Evolutionary conservation across 2,329 filamentous ascomycete genomes (phyloP).

Genomic region (Epicoccum nigrum): DNA sequence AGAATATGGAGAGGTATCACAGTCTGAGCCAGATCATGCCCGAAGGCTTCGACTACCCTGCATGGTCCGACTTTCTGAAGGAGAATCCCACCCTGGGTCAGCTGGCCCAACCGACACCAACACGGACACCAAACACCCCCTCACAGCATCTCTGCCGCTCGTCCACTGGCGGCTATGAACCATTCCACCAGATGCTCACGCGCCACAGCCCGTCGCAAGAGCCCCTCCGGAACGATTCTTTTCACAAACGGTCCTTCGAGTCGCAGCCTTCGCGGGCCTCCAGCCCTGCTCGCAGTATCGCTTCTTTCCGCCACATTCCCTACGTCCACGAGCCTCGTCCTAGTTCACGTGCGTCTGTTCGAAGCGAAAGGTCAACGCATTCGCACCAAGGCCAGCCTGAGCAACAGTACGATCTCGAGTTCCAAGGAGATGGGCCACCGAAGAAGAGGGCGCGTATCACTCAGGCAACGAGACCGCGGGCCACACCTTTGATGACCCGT

Average conservation of each 20-base stretch:
- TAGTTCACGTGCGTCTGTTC: slow-evolving; percentile 48
- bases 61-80: slow-evolving; percentile 80
- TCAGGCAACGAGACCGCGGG: slow-evolving; percentile 73
- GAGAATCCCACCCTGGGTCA: slow-evolving; percentile 62
- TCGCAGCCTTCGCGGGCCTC: slow-evolving; percentile 50
- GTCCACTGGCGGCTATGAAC: slow-evolving; percentile 40
- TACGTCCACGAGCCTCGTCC: slow-evolving; percentile 45
- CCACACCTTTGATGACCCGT: slow-evolving; percentile 72
- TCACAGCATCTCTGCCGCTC: slow-evolving; percentile 27
- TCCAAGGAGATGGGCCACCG: slow-evolving; percentile 60
- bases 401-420: slow-evolving; percentile 33
- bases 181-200: slow-evolving; percentile 47
- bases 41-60: slow-evolving; percentile 69
- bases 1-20: slow-evolving; percentile 66
- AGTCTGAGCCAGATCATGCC: slow-evolving; percentile 64
- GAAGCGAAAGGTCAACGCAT: slow-evolving; percentile 35
- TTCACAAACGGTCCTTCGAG: slow-evolving; percentile 37
- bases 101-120: slow-evolving; percentile 38
- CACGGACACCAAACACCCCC: slow-evolving; percentile 23
- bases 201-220: slow-evolving; percentile 38
- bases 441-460: slow-evolving; percentile 83
- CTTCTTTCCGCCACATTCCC: slow-evolving; percentile 45
- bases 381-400: slow-evolving; percentile 27
- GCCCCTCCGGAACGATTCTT: slow-evolving; percentile 33
- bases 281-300: slow-evolving; percentile 53